A percentile compares a stretch with the other conserved stretches of the same genome.
phyloP scores from a whole-genome alignment of 768 basidiomycete species.

The Suillus paluster region DNA sequence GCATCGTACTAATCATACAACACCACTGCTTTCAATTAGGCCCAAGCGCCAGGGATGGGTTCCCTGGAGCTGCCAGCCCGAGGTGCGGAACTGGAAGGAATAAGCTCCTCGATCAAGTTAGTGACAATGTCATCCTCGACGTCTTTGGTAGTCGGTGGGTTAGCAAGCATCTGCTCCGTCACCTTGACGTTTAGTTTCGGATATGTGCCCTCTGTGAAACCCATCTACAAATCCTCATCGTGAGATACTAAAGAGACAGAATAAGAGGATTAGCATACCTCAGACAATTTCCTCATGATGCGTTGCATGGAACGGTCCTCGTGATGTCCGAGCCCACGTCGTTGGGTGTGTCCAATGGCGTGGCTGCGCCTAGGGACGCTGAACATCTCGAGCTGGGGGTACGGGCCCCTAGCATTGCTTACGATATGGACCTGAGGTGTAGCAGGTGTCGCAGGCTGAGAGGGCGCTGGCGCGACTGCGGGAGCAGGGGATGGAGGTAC shows the following conservation, averaged over 20 bases:
- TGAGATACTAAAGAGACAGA: conserved; percentile 13
- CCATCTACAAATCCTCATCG: conserved; percentile 55
- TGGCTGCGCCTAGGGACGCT: conserved; percentile 55
- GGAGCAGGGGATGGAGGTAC: conserved; percentile 14
- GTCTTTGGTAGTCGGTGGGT: conserved; percentile 50
- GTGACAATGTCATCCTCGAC: conserved; percentile 70
- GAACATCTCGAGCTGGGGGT: conserved; percentile 67
- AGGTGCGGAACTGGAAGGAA: conserved; percentile 45
- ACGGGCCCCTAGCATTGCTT: conserved; percentile 63
- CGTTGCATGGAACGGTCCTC: conserved; percentile 41
- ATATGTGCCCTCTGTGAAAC: conserved; percentile 64
- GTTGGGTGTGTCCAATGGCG: conserved; percentile 27
- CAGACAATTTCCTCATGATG: conserved; percentile 62
- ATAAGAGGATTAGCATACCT: conserved; percentile 48
- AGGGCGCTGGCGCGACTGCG: conserved; percentile 18
- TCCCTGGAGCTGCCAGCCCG: conserved; percentile 37
- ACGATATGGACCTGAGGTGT: conserved; percentile 49
- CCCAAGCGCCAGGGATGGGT: conserved; percentile 53
- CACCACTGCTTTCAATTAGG: conserved; percentile 24
- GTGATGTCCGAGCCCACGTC: conserved; percentile 21
- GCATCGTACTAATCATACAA: not conserved
- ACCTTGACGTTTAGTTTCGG: conserved; percentile 57
- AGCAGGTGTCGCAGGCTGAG: conserved; percentile 14
- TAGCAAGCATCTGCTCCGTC: conserved; percentile 50
- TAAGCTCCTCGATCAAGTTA: conserved; percentile 60